phyloP scores from a whole-genome alignment of 1,284 basidiomycete genomes.

The Tranzscheliella williamsii region DNA sequence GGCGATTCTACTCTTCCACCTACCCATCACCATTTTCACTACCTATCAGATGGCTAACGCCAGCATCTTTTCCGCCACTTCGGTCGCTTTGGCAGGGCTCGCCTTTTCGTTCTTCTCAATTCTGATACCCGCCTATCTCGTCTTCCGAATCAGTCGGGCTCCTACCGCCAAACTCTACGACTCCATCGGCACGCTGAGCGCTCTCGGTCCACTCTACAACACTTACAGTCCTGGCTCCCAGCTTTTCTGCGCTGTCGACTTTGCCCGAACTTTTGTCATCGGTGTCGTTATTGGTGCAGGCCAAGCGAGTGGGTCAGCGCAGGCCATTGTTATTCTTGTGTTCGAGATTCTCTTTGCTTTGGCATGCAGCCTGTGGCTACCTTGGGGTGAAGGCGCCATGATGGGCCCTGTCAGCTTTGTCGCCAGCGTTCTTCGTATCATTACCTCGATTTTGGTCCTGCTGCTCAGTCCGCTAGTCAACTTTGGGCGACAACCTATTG shows the following conservation, averaged over 20 bases:
- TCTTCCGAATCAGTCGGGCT: slow-evolving; percentile 75
- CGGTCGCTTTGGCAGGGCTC: slow-evolving; percentile 72
- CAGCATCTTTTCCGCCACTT: slow-evolving; percentile 64
- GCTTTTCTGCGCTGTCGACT: slow-evolving; percentile 79
- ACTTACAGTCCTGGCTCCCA: slow-evolving; percentile 89
- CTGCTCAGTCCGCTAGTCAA: slow-evolving; percentile 81
- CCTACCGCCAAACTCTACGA: slow-evolving; percentile 90
- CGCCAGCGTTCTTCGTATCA: slow-evolving; percentile 84
- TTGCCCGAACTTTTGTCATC: slow-evolving; percentile 78
- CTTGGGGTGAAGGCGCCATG: slow-evolving; percentile 92
- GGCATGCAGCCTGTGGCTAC: slow-evolving; percentile 70
- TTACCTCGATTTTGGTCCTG: slow-evolving; percentile 83
- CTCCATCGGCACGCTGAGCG: slow-evolving; percentile 85
- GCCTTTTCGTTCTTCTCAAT: slow-evolving; percentile 80
- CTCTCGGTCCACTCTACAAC: slow-evolving; percentile 91
- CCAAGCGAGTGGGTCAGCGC: slow-evolving; percentile 84
- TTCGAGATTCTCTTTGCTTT: slow-evolving; percentile 62
- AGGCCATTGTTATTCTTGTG: slow-evolving; percentile 75
- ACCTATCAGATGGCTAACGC: slow-evolving; percentile 78
- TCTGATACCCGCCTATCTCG: slow-evolving; percentile 73
- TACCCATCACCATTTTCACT: slow-evolving; percentile 88
- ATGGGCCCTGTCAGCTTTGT: slow-evolving; percentile 93
- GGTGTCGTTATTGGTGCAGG: slow-evolving; percentile 83
- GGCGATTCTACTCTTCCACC: slow-evolving; percentile 85
- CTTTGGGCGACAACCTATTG: slow-evolving; percentile 55